Percentiles rank a stretch among this genome's conserved stretches.
Evolutionary conservation across 148 eudicot genomes (phyloP).

Genomic region (Hydrangea macrophylla): DNA sequence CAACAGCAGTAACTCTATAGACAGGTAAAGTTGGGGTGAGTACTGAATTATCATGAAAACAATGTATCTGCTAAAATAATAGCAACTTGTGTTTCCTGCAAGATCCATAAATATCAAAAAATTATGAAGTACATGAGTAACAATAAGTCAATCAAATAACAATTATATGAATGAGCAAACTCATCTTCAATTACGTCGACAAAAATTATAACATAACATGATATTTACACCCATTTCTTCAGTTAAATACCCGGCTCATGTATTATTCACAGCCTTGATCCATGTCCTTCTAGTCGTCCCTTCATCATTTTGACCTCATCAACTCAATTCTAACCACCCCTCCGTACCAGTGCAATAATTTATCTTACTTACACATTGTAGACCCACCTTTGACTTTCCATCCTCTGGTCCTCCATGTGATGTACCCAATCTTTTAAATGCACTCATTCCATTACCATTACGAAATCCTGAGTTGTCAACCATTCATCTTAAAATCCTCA

Average conservation of each 20-base stretch:
- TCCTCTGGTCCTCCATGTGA: background rate
- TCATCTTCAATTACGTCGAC: background rate
- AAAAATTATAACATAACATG: background rate
- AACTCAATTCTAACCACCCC: background rate
- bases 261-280: background rate
- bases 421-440: background rate
- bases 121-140: too few relatives aligned
- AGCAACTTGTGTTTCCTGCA: too few relatives aligned
- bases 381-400: background rate
- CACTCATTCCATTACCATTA: background rate
- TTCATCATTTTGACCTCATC: background rate
- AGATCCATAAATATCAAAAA: background rate
- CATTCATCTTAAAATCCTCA: background rate
- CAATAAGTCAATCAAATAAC: background rate
- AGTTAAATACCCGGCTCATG: background rate
- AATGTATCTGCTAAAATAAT: background rate
- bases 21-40: slow-evolving; percentile 10
- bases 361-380: background rate
- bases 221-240: background rate
- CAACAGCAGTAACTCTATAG: slow-evolving; percentile 95
- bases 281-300: background rate
- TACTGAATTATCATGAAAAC: background rate
- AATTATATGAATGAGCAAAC: background rate
- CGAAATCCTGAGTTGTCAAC: background rate
- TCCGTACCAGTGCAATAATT: background rate